These are phyloP conservation scores for Lagenidium giganteum DNA, from an alignment of 352 stramenopile species.

Conservation along the genomic window DNA sequence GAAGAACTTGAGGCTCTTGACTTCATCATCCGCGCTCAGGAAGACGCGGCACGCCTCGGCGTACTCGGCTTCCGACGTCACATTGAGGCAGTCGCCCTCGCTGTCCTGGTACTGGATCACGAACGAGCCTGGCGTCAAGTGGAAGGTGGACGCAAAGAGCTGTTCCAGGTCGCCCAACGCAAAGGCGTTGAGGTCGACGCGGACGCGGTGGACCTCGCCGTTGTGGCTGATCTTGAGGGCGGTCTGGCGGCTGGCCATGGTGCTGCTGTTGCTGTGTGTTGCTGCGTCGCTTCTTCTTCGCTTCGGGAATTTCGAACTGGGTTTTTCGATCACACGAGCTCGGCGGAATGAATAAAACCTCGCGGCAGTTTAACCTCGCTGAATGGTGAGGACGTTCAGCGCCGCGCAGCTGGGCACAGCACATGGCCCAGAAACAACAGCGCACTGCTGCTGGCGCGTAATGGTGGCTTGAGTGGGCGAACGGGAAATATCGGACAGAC, in stretches of 20 bases:
- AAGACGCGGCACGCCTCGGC: conserved; percentile 54
- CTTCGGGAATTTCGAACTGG: no score
- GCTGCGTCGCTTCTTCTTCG: no score
- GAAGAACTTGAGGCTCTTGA: conserved; percentile 69
- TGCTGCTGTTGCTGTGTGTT: no score
- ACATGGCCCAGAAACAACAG: no score
- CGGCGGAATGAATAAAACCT: no score
- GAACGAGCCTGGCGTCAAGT: conserved; percentile 36
- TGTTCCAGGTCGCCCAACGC: conserved; percentile 37
- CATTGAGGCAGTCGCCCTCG: conserved; percentile 59
- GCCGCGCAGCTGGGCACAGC: no score
- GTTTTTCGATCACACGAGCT: no score
- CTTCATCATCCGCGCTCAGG: conserved; percentile 22
- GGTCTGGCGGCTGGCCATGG: conserved; percentile 25
- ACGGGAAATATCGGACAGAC: no score
- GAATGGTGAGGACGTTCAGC: no score
- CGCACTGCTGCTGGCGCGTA: no score
- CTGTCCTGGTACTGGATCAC: conserved; percentile 68
- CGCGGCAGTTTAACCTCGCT: no score
- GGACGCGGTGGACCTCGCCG: conserved; percentile 70
- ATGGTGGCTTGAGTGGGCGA: no score
- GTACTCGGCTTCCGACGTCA: conserved; percentile 59
- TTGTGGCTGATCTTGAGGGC: conserved; percentile 75
- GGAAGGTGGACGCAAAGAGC: conserved; percentile 58
- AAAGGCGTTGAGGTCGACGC: conserved; percentile 55